phyloP scores from a whole-genome alignment of 441 rosid genomes.

The Gossypium davidsonii region DNA sequence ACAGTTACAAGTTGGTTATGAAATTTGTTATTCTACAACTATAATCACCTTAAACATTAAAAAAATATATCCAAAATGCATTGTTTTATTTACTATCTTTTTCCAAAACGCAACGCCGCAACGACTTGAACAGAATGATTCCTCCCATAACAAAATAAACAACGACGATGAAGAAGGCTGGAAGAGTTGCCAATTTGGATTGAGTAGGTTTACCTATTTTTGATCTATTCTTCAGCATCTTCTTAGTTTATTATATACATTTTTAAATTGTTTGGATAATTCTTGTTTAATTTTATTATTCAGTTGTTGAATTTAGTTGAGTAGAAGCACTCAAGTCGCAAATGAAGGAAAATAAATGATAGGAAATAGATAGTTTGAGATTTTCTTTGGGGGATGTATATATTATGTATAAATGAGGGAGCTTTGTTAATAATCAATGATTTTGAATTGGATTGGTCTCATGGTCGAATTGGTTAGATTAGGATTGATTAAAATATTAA shows the following conservation, averaged over 20 bases:
- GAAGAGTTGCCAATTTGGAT: conserved; percentile 66
- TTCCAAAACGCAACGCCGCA: no score
- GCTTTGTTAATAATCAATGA: neutral
- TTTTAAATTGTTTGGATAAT: neutral
- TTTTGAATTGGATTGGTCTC: no score
- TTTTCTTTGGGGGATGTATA: neutral
- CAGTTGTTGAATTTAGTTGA: conserved; percentile 2
- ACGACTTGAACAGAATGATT: no score
- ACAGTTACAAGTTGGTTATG: no score
- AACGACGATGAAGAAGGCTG: conserved; percentile 33
- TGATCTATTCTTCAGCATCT: neutral
- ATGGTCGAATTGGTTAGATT: no score
- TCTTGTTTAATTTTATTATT: neutral
- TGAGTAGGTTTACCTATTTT: conserved; percentile 56
- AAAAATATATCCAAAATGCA: no score
- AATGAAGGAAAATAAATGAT: neutral
- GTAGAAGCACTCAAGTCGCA: neutral
- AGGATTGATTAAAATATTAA: accelerated
- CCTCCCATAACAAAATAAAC: neutral
- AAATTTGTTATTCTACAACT: no score
- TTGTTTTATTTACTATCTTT: no score
- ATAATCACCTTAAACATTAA: no score
- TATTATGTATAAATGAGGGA: neutral
- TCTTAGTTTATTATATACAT: neutral
- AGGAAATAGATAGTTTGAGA: no score